Evolutionary conservation across 2,329 filamentous ascomycete genomes (phyloP).

Genomic region (Fusarium secorum): DNA sequence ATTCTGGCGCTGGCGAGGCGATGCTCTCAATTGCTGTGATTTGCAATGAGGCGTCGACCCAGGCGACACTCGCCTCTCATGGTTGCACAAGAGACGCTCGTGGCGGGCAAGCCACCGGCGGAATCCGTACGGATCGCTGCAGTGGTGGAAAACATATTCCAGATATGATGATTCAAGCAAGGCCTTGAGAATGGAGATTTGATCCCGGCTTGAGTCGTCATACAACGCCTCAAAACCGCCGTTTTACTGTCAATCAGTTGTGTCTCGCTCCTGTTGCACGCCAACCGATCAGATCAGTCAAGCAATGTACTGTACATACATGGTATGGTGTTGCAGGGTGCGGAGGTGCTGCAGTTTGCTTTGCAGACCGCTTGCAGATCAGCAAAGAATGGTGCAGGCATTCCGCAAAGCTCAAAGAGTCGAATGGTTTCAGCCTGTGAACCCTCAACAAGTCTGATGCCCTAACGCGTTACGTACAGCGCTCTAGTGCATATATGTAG

Average conservation of each 20-base stretch:
- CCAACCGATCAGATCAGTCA: constrained; percentile 12
- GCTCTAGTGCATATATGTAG: constrained; percentile 32
- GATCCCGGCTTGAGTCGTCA: constrained; percentile 10
- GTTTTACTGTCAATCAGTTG: constrained; percentile 19
- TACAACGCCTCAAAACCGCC: constrained; percentile 11
- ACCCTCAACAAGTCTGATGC: constrained; percentile 32
- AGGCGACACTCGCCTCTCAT: constrained; percentile 20
- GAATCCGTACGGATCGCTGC: constrained; percentile 10
- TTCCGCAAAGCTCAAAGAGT: constrained; percentile 23
- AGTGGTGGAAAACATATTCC: constrained; percentile 15
- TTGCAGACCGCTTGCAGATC: constrained; percentile 38
- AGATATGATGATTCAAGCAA: constrained; percentile 10
- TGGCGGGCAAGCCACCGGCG: constrained; percentile 30
- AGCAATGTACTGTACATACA: constrained; percentile 1
- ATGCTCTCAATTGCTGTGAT: constrained; percentile 20
- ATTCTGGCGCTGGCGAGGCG: constrained; percentile 15
- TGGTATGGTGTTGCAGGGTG: constrained; percentile 4
- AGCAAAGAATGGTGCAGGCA: constrained; percentile 29
- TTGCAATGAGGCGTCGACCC: constrained; percentile 29
- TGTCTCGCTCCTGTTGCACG: constrained; percentile 14
- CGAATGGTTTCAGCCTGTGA: constrained; percentile 35
- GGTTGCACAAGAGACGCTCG: constrained; percentile 28
- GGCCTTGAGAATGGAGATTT: constrained; percentile 2
- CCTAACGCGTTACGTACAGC: constrained; percentile 30
- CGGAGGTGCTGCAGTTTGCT: constrained; percentile 26